Base-by-base conservation (phyloP, 2,329 filamentous ascomycete species). In the Neospermospora avenae region DNA sequence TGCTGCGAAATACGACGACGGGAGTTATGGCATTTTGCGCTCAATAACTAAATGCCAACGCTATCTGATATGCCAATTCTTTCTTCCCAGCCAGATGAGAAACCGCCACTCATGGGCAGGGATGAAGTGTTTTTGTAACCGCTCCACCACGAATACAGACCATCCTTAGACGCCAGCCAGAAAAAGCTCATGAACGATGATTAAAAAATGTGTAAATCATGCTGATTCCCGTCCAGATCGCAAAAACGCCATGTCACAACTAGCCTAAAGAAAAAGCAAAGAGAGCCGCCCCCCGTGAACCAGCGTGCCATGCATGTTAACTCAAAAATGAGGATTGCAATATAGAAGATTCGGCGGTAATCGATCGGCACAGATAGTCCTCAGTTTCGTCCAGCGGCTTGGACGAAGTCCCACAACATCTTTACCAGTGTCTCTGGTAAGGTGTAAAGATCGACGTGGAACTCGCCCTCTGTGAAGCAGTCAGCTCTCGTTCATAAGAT, bases 361-460 rank as follows among this genome's bases (percentile, higher is more conserved):
- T 51, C 16, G 16, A 20, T 25, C n/a, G 55, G 42, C 10, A 22
- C n/a, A 11, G n/a, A 16, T n/a, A n/a, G 2, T 18, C 41, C 16
- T 28, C 45, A 54, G n/a, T 48, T n/a, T 51, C 55, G 49, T 24
- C 42, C 55, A 34, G 55, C 44, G n/a, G 51, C 28, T 5, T 48
- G 31, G 18, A 84, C 84, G 73, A 95, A 96, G 63, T 97, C 93
- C 93, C 93, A 98, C 62, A 99, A 86, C 85, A 91, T 92, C 76
- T 95, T 96, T 73, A 95, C 89, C 39, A 98, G 82, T 28, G 80
- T 77, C 67, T 98, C 95, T 0, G 95, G 93, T 65, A 99, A 85
- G n/a, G 95, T 98, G 78, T 96, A 98, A 60, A 99, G 83, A 72
- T 99, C 95, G 68, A 99, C 93, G 63, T 96, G 95, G 78, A 99